Conservation (phyloP, 1,139 yeast genomes). For the Protomyces gravidus region DNA sequence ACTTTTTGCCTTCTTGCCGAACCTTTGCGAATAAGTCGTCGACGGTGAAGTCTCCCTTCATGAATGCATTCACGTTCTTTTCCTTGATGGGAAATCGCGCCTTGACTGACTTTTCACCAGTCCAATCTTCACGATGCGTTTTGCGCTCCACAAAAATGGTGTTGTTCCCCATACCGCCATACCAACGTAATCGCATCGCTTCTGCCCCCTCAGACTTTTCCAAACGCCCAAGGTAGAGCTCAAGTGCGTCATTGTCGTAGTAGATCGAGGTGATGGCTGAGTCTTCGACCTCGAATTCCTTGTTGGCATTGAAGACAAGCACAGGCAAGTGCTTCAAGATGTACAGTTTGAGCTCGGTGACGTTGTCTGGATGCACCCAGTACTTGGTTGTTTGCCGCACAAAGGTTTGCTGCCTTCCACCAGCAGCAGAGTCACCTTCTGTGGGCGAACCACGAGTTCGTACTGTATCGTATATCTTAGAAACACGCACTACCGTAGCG, state of each 20-base stretch:
- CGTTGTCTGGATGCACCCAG: slow-evolving; percentile 98
- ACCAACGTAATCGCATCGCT: slow-evolving; percentile 97
- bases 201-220: slow-evolving; percentile 98
- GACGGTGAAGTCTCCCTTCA: slow-evolving; percentile 80
- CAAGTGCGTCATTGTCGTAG: slow-evolving; percentile 83
- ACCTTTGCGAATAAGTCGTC: slow-evolving; percentile 85
- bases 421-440: slow-evolving; percentile 90
- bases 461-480: slow-evolving; percentile 83
- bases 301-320: slow-evolving; percentile 88
- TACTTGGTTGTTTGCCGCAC: slow-evolving; percentile 97
- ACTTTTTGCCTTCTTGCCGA: slow-evolving; percentile 87
- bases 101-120: slow-evolving; percentile 96
- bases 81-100: slow-evolving; percentile 92
- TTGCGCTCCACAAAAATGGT: slow-evolving; percentile 93
- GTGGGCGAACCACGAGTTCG: slow-evolving; percentile 95
- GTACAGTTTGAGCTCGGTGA: slow-evolving; percentile 91
- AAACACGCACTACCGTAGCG: slow-evolving; percentile 76
- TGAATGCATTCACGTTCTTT: slow-evolving; percentile 76
- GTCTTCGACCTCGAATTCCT: slow-evolving; percentile 91
- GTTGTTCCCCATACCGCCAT: slow-evolving; percentile 93
- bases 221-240: slow-evolving; percentile 86
- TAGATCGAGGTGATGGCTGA: slow-evolving; percentile 94
- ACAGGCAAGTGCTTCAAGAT: slow-evolving; percentile 93
- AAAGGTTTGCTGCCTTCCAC: slow-evolving; percentile 95
- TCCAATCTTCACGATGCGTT: slow-evolving; percentile 99